Conservation (phyloP, 1,284 basidiomycete genomes). For the Omphalotus olearius region DNA sequence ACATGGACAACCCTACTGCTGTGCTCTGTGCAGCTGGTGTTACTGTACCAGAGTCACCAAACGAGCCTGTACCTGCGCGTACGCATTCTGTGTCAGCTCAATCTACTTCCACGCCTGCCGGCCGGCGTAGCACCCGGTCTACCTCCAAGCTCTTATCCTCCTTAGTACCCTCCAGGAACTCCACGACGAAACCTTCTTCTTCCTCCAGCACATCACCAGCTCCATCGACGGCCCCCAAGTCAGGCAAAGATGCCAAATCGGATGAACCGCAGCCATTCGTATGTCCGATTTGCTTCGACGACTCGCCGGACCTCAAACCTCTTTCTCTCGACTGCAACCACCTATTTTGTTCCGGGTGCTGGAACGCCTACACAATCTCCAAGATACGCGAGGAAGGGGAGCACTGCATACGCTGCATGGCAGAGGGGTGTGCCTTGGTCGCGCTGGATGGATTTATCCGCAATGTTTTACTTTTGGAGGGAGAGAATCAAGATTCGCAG, state of each 20-base stretch:
- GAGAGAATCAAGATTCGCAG: constrained; percentile 19
- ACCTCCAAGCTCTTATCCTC: constrained; percentile 32
- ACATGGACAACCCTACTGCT: constrained; percentile 82
- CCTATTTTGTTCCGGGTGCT: constrained; percentile 84
- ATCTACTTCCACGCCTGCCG: constrained; percentile 20
- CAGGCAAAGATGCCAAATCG: constrained; percentile 14
- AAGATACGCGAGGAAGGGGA: constrained; percentile 94
- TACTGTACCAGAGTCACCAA: constrained; percentile 32
- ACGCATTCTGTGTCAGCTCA: constrained; percentile 20
- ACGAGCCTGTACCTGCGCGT: constrained; percentile 26
- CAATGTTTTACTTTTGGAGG: constrained; percentile 25
- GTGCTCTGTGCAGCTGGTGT: constrained; percentile 72
- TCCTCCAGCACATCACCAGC: constrained; percentile 22
- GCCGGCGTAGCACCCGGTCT: constrained; percentile 35
- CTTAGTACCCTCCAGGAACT: constrained; percentile 6
- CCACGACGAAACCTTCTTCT: constrained; percentile 14
- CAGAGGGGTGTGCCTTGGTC: constrained; percentile 79
- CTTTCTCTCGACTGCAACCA: constrained; percentile 77
- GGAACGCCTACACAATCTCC: constrained; percentile 78
- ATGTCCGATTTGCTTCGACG: constrained; percentile 91
- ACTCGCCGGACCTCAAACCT: constrained; percentile 53
- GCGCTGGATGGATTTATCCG: constrained; percentile 64
- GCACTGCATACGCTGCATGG: constrained; percentile 90
- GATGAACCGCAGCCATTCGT: constrained; percentile 52
- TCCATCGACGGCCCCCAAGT: constrained; percentile 27